Evolutionary conservation across 176 grass and related monocot species (phyloP).

Genomic region (Eragrostis curvula): DNA sequence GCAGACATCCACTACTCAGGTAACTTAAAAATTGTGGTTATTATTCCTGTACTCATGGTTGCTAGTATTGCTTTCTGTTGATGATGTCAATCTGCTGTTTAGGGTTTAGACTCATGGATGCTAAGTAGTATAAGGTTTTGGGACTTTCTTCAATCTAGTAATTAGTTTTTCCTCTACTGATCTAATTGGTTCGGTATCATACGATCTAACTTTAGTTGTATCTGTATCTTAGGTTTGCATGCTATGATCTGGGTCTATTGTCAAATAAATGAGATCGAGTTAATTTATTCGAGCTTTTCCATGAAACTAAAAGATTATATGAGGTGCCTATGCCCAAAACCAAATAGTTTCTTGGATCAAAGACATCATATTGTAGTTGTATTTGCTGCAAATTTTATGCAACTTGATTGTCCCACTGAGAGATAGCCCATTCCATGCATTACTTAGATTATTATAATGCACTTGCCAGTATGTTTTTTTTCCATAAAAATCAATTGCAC

Average conservation of each 20-base stretch:
- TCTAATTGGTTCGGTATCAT: neutral
- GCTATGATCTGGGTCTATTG: neutral
- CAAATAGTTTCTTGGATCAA: constrained; percentile 11
- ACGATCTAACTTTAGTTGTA: neutral
- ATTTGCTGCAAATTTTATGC: neutral
- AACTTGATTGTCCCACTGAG: neutral
- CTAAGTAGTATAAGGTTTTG: neutral
- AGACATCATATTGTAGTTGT: constrained; percentile 15
- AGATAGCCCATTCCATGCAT: constrained; percentile 22
- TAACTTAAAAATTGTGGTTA: constrained; percentile 28
- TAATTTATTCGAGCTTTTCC: constrained; percentile 10
- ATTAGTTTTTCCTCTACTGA: neutral
- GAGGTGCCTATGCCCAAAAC: neutral
- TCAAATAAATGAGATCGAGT: neutral
- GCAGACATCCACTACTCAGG: constrained; percentile 60
- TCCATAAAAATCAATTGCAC: constrained; percentile 14
- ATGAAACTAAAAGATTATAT: constrained; percentile 17
- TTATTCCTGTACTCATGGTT: constrained; percentile 20
- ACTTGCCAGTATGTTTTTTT: constrained; percentile 5
- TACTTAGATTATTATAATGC: constrained; percentile 5
- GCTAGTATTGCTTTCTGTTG: constrained; percentile 30
- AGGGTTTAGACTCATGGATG: neutral
- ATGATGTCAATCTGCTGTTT: constrained; percentile 4
- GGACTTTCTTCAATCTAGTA: constrained; percentile 21
- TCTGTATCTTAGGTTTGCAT: neutral